Evolutionary conservation across 2,329 filamentous ascomycete species (phyloP).

Genomic region (Fusarium musae): DNA sequence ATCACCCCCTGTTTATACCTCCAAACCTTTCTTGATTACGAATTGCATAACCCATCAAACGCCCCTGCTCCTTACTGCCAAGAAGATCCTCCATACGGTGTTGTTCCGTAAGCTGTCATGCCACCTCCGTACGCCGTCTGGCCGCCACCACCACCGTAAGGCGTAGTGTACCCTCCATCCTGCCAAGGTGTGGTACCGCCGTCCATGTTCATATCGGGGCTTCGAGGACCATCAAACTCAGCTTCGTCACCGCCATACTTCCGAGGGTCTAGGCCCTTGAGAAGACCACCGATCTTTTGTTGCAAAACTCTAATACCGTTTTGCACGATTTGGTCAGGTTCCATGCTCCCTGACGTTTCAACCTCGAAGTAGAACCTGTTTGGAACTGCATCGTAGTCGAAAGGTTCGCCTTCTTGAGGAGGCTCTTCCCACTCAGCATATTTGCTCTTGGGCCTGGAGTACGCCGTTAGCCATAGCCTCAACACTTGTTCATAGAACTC

Average conservation of each 20-base stretch:
- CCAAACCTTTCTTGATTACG: conserved; percentile 35
- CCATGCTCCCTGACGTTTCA: conserved; percentile 86
- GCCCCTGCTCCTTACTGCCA: conserved; percentile 55
- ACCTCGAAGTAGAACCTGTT: conserved; percentile 92
- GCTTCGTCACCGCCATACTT: conserved; percentile 66
- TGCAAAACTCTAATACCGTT: conserved; percentile 90
- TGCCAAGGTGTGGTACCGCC: conserved; percentile 67
- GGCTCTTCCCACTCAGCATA: conserved; percentile 85
- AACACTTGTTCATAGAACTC: conserved; percentile 48
- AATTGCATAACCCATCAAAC: conserved; percentile 41
- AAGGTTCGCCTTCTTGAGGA: conserved; percentile 82
- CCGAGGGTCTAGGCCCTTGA: conserved; percentile 64
- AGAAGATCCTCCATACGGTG: conserved; percentile 60
- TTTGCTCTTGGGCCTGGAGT: conserved; percentile 78
- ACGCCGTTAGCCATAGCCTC: neutral
- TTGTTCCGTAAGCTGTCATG: conserved; percentile 73
- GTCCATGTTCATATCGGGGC: conserved; percentile 71
- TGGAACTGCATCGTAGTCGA: conserved; percentile 90
- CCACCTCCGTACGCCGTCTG: conserved; percentile 75
- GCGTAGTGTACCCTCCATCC: conserved; percentile 75
- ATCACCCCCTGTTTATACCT: conserved; percentile 21
- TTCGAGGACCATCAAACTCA: conserved; percentile 72
- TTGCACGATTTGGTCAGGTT: conserved; percentile 89
- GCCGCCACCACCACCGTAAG: conserved; percentile 63
- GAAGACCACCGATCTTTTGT: conserved; percentile 85